Conservation (phyloP, 495 filamentous ascomycete genomes). For the Parathielavia hyrcaniae region DNA sequence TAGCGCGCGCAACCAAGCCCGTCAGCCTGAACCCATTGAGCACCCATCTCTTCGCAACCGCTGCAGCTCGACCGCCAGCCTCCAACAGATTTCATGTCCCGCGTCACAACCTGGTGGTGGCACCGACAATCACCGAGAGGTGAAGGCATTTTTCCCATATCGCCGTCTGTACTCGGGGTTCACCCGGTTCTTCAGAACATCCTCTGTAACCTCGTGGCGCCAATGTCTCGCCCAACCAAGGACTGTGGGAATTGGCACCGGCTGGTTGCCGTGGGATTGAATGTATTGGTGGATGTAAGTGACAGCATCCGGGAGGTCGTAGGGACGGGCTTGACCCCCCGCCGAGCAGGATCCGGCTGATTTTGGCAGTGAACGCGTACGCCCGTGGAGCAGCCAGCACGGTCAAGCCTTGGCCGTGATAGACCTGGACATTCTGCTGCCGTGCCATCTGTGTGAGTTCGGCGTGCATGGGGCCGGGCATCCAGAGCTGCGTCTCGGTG, state of each 20-base stretch:
- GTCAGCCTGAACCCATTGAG: too few relatives aligned
- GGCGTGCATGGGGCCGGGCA: not conserved
- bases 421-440: constrained; percentile 5
- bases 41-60: too few relatives aligned
- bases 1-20: too few relatives aligned
- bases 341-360: constrained; percentile 7
- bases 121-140: not conserved
- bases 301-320: constrained; percentile 11
- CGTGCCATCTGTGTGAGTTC: constrained; percentile 8
- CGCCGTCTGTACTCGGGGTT: constrained; percentile 5
- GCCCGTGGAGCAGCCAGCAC: constrained; percentile 9
- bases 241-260: not conserved
- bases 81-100: too few relatives aligned
- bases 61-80: too few relatives aligned
- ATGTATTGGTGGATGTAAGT: constrained; percentile 9
- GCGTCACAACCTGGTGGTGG: too few relatives aligned
- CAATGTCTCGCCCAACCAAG: constrained; percentile 4
- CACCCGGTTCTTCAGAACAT: constrained; percentile 1
- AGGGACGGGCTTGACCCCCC: constrained; percentile 3
- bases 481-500: constrained; percentile 10
- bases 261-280: constrained; percentile 3
- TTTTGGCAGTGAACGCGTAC: constrained; percentile 6
- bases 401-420: not conserved
- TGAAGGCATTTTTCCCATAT: not conserved
- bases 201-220: constrained; percentile 1